These are phyloP conservation scores for Globisporangium nagaii DNA, from an alignment of 352 stramenopile species.

Conservation along the genomic window DNA sequence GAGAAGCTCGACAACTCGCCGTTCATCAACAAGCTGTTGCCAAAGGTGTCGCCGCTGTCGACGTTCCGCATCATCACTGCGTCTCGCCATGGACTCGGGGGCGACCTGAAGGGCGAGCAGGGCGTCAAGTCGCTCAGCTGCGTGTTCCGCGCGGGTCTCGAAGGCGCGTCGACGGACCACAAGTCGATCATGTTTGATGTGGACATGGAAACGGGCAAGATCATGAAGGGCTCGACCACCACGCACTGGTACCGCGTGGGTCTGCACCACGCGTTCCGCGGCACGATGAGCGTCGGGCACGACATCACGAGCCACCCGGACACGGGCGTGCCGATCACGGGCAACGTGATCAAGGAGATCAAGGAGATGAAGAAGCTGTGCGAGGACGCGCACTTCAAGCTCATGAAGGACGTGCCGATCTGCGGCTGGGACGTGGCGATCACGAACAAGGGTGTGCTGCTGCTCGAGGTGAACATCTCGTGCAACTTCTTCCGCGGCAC, in stretches of 20 bases:
- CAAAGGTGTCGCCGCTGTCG: constrained; percentile 91
- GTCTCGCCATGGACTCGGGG: constrained; percentile 65
- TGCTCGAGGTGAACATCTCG: constrained; percentile 91
- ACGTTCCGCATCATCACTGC: constrained; percentile 98
- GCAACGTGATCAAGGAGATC: constrained; percentile 87
- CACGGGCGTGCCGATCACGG: constrained; percentile 82
- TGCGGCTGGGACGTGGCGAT: constrained; percentile 92
- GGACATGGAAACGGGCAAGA: constrained; percentile 91
- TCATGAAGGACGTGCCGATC: constrained; percentile 91
- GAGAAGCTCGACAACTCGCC: constrained; percentile 92
- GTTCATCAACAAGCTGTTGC: constrained; percentile 90
- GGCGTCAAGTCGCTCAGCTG: constrained; percentile 77
- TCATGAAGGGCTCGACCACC: constrained; percentile 94
- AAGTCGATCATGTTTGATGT: constrained; percentile 98
- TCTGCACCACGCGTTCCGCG: constrained; percentile 58
- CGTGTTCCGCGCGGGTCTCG: constrained; percentile 67
- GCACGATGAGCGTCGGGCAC: constrained; percentile 80
- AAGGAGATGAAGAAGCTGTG: constrained; percentile 80
- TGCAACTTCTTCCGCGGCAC: constrained; percentile 94
- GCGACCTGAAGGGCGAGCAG: constrained; percentile 42
- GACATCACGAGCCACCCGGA: constrained; percentile 88
- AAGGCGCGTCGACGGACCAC: constrained; percentile 92
- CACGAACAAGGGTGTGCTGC: constrained; percentile 84
- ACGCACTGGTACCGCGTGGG: constrained; percentile 95
- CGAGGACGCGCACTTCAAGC: constrained; percentile 82